Conservation (phyloP, 2,329 filamentous ascomycete species). For the Fusarium torreyae region DNA sequence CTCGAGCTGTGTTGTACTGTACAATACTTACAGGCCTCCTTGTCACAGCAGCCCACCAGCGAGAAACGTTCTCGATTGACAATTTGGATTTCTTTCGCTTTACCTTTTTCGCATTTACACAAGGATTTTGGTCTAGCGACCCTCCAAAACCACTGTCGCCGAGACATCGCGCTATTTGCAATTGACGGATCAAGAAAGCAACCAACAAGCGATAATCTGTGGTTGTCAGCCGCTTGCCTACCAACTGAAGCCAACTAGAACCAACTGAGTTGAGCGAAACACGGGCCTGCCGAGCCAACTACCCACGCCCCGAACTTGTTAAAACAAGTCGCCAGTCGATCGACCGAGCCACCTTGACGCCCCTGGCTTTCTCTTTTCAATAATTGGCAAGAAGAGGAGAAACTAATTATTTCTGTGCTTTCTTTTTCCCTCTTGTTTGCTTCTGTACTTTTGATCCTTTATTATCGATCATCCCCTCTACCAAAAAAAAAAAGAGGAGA, state of each 20-base stretch:
- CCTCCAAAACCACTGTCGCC: slow-evolving; percentile 15
- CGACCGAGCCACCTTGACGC: slow-evolving; percentile 43
- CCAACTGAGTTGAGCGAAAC: slow-evolving; percentile 46
- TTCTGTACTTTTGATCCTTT: slow-evolving; percentile 14
- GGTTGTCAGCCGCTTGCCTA: slow-evolving; percentile 17
- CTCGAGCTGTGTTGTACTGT: slow-evolving; percentile 41
- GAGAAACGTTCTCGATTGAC: slow-evolving; percentile 26
- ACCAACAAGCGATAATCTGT: slow-evolving; percentile 7
- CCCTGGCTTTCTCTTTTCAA: slow-evolving; percentile 38
- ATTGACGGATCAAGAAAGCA: slow-evolving; percentile 34
- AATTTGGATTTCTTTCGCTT: slow-evolving; percentile 11
- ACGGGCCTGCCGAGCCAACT: slow-evolving; percentile 48
- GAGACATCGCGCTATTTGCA: slow-evolving; percentile 16
- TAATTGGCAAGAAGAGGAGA: slow-evolving; percentile 27
- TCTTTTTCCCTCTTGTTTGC: slow-evolving; percentile 20
- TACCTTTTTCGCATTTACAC: slow-evolving; percentile 16
- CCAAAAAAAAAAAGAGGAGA: slow-evolving; percentile 12
- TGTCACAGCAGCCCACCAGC: slow-evolving; percentile 19
- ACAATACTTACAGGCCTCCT: slow-evolving; percentile 34
- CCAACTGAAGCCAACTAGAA: slow-evolving; percentile 37
- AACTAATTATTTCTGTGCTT: slow-evolving; percentile 34
- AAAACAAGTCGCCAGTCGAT: slow-evolving; percentile 47
- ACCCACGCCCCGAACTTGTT: slow-evolving; percentile 38
- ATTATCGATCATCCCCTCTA: slow-evolving; percentile 2
- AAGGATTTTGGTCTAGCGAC: slow-evolving; percentile 10